phyloP scores from a whole-genome alignment of 1,139 yeast species.

The Taphrina communis region DNA sequence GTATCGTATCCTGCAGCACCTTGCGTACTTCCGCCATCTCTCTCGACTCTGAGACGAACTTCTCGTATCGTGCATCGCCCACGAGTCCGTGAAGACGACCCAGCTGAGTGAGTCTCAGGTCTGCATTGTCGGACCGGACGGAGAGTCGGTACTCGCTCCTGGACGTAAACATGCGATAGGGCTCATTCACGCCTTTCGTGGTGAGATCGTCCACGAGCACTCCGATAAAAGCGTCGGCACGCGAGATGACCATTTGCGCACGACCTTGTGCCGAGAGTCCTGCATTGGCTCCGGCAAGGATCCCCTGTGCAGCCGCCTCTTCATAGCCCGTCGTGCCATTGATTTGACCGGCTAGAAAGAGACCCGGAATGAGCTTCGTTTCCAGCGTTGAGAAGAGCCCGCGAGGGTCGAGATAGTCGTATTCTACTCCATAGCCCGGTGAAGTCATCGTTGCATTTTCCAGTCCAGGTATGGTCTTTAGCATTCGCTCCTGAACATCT shows the following conservation, averaged over 20 bases:
- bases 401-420: slow-evolving; percentile 93
- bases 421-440: slow-evolving; percentile 98
- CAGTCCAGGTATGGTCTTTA: slow-evolving; percentile 82
- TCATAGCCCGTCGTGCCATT: slow-evolving; percentile 99
- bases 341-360: slow-evolving; percentile 93
- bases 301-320: slow-evolving; percentile 91
- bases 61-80: slow-evolving; percentile 62
- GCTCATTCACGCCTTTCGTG: slow-evolving; percentile 96
- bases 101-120: slow-evolving; percentile 71
- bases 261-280: slow-evolving; percentile 59
- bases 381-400: slow-evolving; percentile 79
- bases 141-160: slow-evolving; percentile 91
- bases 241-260: slow-evolving; percentile 61
- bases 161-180: slow-evolving; percentile 97
- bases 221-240: slow-evolving; percentile 90
- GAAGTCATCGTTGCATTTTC: slow-evolving; percentile 85
- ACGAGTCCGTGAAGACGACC: slow-evolving; percentile 77
- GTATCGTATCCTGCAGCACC: slow-evolving; percentile 57
- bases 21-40: slow-evolving; percentile 58
- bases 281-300: slow-evolving; percentile 94
- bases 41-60: slow-evolving; percentile 57
- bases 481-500: slow-evolving; percentile 78
- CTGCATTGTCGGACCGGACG: slow-evolving; percentile 93
- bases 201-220: slow-evolving; percentile 91
- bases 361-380: slow-evolving; percentile 76